These are phyloP conservation scores for Aegilops speltoides DNA, from an alignment of 176 grass and related monocot species.

Conservation along the genomic window DNA sequence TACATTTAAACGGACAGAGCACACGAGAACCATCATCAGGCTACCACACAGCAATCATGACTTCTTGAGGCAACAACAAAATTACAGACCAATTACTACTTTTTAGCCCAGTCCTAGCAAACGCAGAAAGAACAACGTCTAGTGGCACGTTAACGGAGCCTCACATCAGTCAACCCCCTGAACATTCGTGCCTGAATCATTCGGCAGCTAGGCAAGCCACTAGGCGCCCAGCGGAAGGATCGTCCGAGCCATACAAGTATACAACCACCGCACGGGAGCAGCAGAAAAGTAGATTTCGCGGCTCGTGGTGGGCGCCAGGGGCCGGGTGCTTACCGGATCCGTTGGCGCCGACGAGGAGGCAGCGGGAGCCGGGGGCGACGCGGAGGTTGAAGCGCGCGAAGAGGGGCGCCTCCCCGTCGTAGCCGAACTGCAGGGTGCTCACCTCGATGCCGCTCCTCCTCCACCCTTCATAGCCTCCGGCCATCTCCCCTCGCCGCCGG, in stretches of 20 bases:
- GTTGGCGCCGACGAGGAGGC: slow-evolving; percentile 92
- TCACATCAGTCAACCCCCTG: background rate
- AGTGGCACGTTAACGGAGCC: background rate
- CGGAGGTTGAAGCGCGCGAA: slow-evolving; percentile 75
- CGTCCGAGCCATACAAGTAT: background rate
- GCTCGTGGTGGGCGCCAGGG: background rate
- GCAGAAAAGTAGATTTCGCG: background rate
- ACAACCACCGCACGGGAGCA: background rate
- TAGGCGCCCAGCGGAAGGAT: background rate
- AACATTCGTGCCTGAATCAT: background rate
- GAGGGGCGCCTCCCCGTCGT: slow-evolving; percentile 75
- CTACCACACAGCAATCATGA: background rate
- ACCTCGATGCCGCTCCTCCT: slow-evolving; percentile 77
- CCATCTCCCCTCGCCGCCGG: slow-evolving; percentile 19
- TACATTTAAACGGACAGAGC: background rate
- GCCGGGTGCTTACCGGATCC: slow-evolving; percentile 59
- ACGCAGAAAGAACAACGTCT: background rate
- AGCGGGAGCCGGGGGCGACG: slow-evolving; percentile 71
- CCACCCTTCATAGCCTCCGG: slow-evolving; percentile 39
- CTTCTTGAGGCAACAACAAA: background rate
- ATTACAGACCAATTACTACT: background rate
- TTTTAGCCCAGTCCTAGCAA: background rate
- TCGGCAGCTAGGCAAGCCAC: background rate
- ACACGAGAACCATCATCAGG: background rate
- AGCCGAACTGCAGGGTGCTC: slow-evolving; percentile 68